A percentile compares a stretch with the other conserved stretches of the same genome.
phyloP scores from a whole-genome alignment of 2,329 filamentous ascomycete genomes.

The Penicillium capsulatum region DNA sequence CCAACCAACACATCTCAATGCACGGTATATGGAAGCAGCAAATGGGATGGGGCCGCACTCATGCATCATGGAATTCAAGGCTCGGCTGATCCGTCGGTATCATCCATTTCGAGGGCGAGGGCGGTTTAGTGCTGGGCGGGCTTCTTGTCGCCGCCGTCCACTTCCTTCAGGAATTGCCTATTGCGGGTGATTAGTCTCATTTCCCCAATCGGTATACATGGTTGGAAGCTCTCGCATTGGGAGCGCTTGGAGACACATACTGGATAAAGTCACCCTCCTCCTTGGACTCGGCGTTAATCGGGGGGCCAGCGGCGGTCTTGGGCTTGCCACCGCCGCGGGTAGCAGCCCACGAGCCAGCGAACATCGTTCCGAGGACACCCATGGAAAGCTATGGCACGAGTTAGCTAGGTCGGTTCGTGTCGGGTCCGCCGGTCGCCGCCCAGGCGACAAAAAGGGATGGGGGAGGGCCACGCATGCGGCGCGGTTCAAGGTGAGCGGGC shows the following conservation, averaged over 20 bases:
- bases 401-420: slow-evolving; percentile 15
- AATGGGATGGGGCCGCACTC: slow-evolving; percentile 13
- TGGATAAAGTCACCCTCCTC: slow-evolving; percentile 66
- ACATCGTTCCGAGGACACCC: slow-evolving; percentile 50
- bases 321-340: slow-evolving; percentile 42
- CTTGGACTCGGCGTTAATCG: slow-evolving; percentile 62
- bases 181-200: slow-evolving; percentile 1
- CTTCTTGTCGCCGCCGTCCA: slow-evolving; percentile 48
- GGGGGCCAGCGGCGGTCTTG: slow-evolving; percentile 45
- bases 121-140: slow-evolving; percentile 35
- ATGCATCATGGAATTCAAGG: slow-evolving; percentile 13
- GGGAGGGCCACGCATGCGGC: slow-evolving; percentile 5
- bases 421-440: slow-evolving; percentile 13
- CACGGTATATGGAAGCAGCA: slow-evolving; percentile 10
- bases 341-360: slow-evolving; percentile 45
- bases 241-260: slow-evolving; percentile 52
- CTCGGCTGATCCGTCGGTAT: slow-evolving; percentile 16
- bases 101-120: slow-evolving; percentile 10
- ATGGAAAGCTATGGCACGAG: slow-evolving; percentile 56
- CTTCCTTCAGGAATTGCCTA: slow-evolving; percentile 51
- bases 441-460: slow-evolving; percentile 22
- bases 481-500: slow-evolving; percentile 2
- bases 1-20: slow-evolving; percentile 12
- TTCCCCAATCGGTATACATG: background rate
- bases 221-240: too few species aligned